Base-by-base conservation (phyloP, 2,329 filamentous ascomycete genomes). In the Cordyceps pruinosa region DNA sequence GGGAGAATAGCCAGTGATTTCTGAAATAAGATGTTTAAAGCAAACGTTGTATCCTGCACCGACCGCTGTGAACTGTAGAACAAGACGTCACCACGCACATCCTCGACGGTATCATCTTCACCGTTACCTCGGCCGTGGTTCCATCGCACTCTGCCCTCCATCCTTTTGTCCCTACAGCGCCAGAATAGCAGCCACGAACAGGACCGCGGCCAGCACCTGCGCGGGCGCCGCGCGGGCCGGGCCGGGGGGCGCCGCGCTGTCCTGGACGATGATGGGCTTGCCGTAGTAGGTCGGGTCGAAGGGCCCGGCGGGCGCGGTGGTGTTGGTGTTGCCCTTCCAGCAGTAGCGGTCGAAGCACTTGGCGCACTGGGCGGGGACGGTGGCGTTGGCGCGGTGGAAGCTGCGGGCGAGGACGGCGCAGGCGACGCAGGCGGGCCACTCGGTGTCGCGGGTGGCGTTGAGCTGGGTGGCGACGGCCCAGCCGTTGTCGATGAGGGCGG, bases 401-500 rank as follows among this genome's bases (percentile, higher is more conserved):
- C 85, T 89, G 49, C 90, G 80, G 54, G 79, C 81, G 19, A 96
- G 75, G 4, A 93, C 83, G 0, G 90, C 91, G 69, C 91, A 97
- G 5, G 84, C 89, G 2, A 94, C 85, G 64, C 91, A 97, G 0
- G 83, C 77, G 0, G 85, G 78, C 90, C 91, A 97, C 47, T 85
- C 70, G 0, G 70, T 63, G 66, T 93, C 87, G 1, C 85, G 65
- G 0, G 88, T 90, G 32, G 80, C 83, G 69, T 96, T 96, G 46
- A 80, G 89, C 75, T 85, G 84, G 0, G 89, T 95, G 1, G 82
- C 90, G 30, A 86, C 82, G 64, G 92, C 81, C 71, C 88, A 91
- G 12, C 89, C 91, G 71, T 97, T 97, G 54, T 78, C 69, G 63
- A 96, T 88, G 65, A 94, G 88, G 39, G 78, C 76, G 69, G 95